Conservation (phyloP, 2,329 filamentous ascomycete species). For the Fusarium brachygibbosum region DNA sequence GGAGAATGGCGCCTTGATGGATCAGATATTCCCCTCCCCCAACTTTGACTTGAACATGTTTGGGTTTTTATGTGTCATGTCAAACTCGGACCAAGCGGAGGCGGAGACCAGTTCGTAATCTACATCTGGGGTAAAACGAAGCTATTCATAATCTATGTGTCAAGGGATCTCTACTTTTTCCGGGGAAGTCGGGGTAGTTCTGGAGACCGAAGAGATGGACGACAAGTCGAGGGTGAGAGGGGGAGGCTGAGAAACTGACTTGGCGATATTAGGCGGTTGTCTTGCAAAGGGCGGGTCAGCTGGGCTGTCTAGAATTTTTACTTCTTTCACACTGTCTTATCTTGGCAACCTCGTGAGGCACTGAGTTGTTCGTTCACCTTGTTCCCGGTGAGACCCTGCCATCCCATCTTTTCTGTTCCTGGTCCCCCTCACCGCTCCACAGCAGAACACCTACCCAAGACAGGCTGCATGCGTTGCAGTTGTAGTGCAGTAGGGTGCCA, state of each 20-base stretch:
- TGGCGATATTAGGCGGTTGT: constrained; percentile 23
- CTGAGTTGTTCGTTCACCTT: constrained; percentile 8
- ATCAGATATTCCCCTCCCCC: background rate
- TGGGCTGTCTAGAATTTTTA: constrained; percentile 21
- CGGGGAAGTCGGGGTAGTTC: constrained; percentile 33
- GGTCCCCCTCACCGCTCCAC: constrained; percentile 14
- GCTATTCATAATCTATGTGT: constrained; percentile 11
- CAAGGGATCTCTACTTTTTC: constrained; percentile 12
- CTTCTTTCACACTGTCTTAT: background rate
- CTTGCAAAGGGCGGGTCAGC: constrained; percentile 24
- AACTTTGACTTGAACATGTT: constrained; percentile 3
- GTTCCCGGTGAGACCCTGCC: background rate
- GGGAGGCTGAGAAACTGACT: background rate
- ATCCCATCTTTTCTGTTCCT: constrained; percentile 6
- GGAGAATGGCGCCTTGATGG: background rate
- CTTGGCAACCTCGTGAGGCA: background rate
- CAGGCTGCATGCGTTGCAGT: background rate
- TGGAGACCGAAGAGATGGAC: background rate
- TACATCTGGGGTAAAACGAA: constrained; percentile 33
- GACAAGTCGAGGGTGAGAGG: background rate
- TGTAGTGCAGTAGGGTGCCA: constrained; percentile 2
- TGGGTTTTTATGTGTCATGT: constrained; percentile 32
- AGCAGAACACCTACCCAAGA: background rate
- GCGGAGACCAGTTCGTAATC: constrained; percentile 11
- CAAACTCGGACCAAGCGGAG: constrained; percentile 9